Percentiles rank a stretch among this genome's conserved stretches.
Conservation (phyloP, 2,329 filamentous ascomycete genomes). For the Thelonectria olida region DNA sequence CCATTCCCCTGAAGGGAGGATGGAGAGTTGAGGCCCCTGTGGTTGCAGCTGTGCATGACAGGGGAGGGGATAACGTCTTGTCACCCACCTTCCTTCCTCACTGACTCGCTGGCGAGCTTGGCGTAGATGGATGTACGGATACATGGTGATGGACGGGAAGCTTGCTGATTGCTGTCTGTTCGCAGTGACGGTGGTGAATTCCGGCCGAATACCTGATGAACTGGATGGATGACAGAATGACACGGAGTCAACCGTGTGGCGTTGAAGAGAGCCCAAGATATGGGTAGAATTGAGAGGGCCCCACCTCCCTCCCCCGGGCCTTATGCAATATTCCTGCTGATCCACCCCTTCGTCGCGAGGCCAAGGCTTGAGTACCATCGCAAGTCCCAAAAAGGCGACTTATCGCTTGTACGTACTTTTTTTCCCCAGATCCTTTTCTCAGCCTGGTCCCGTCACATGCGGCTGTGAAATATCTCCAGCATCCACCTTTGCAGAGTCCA, state of each 20-base stretch:
- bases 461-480: conserved; percentile 39
- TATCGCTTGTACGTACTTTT: conserved; percentile 36
- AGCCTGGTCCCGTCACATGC: conserved; percentile 45
- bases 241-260: no score
- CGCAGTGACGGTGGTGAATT: neutral
- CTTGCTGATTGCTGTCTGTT: no score
- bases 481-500: conserved; percentile 19
- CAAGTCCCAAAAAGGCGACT: conserved; percentile 21
- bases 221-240: no score
- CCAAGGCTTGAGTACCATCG: conserved; percentile 11
- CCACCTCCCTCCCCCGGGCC: conserved; percentile 10
- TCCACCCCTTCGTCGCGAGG: conserved; percentile 35
- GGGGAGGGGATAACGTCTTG: neutral
- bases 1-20: neutral
- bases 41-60: conserved; percentile 9
- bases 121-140: neutral
- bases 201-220: no score
- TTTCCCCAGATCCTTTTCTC: conserved; percentile 38
- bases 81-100: neutral
- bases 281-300: no score
- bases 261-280: no score
- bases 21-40: conserved; percentile 5
- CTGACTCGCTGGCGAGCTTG: neutral
- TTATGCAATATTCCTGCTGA: conserved; percentile 42
- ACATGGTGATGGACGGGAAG: conserved; percentile 9